Evolutionary conservation across 495 filamentous ascomycete species (phyloP).

Genomic region (Pyrenopolyporus hunteri): DNA sequence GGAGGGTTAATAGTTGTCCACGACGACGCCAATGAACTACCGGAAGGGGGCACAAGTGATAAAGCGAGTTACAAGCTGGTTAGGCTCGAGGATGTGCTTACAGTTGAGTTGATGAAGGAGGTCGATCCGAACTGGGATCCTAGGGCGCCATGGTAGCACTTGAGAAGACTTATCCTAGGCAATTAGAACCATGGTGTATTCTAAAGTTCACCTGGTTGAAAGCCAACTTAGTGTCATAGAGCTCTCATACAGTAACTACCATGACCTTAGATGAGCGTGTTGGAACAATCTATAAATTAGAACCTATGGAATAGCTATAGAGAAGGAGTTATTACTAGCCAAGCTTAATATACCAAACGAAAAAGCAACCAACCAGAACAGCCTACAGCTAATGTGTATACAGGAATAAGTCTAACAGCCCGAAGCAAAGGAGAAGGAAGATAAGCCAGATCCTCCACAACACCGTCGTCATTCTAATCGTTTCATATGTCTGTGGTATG

Average conservation of each 20-base stretch:
- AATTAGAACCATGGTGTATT: no score
- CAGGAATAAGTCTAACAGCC: not conserved
- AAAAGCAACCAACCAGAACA: no score
- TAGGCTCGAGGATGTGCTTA: constrained; percentile 38
- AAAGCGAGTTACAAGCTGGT: constrained; percentile 45
- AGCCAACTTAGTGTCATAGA: constrained; percentile 10
- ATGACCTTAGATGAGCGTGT: no score
- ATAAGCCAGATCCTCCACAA: no score
- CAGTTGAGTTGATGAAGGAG: constrained; percentile 28
- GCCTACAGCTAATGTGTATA: not conserved
- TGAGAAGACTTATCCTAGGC: not conserved
- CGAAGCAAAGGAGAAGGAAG: no score
- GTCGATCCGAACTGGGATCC: constrained; percentile 39
- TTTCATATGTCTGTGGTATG: no score
- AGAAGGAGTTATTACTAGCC: no score
- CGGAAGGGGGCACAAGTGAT: constrained; percentile 37
- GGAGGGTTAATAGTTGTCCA: constrained; percentile 43
- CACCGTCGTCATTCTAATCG: no score
- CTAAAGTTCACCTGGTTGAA: no score
- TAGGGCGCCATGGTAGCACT: constrained; percentile 24
- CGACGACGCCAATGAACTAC: constrained; percentile 46
- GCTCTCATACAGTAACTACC: constrained; percentile 33
- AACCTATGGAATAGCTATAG: no score
- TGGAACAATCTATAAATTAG: no score
- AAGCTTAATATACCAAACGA: no score